Percentiles rank a stretch among this genome's conserved stretches.
Conservation (phyloP, 1,284 basidiomycete species). For the Sanghuangporus weigelae region DNA sequence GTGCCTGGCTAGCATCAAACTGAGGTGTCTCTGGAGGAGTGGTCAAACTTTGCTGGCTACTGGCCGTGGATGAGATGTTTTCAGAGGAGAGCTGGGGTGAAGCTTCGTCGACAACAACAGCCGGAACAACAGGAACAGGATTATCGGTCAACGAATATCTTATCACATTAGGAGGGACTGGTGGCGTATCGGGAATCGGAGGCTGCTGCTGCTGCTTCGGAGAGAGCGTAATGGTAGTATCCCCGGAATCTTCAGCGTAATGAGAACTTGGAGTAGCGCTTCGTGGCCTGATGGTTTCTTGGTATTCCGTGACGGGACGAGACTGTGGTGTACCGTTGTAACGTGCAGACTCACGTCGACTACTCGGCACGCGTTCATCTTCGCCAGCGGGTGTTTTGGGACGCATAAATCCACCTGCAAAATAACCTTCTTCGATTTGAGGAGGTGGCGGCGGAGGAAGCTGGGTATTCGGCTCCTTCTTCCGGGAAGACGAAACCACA, state of each 20-base stretch:
- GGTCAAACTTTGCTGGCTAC: constrained; percentile 17
- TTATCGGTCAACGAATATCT: constrained; percentile 73
- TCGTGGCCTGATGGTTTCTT: constrained; percentile 15
- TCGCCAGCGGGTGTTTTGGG: constrained; percentile 14
- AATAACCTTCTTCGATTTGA: constrained; percentile 26
- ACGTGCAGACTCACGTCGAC: constrained; percentile 7
- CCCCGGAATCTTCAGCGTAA: constrained; percentile 22
- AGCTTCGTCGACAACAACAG: constrained; percentile 53
- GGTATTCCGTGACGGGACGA: constrained; percentile 1
- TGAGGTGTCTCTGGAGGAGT: constrained; percentile 32
- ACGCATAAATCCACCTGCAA: constrained; percentile 29
- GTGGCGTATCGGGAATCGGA: constrained; percentile 23
- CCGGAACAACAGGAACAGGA: constrained; percentile 34
- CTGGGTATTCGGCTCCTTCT: constrained; percentile 1
- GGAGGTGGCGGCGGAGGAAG: constrained; percentile 36
- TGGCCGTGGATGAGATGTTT: constrained; percentile 11
- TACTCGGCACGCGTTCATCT: neutral
- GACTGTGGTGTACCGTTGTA: constrained; percentile 2
- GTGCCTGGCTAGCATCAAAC: constrained; percentile 39
- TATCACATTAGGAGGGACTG: constrained; percentile 58
- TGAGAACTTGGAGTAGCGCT: constrained; percentile 21
- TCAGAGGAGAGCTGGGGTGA: constrained; percentile 24
- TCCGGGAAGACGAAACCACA: constrained; percentile 10
- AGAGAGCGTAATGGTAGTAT: constrained; percentile 26
- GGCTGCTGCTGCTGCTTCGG: constrained; percentile 27